phyloP scores from a whole-genome alignment of 129 eudicot genomes.

The Artemisia tridentata region DNA sequence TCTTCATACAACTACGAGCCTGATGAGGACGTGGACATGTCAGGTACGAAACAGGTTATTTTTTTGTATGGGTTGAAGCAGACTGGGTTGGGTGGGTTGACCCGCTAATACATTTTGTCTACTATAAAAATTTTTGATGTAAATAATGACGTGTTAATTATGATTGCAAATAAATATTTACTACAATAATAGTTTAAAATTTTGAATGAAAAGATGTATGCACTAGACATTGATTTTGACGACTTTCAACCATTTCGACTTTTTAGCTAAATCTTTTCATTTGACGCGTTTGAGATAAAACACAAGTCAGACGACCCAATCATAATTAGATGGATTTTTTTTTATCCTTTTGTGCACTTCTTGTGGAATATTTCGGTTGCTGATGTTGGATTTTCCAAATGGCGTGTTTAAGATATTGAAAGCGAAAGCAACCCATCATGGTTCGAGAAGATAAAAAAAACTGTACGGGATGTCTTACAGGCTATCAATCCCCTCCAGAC shows the following conservation, averaged over 20 bases:
- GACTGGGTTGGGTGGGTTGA: background rate
- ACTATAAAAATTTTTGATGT: no score
- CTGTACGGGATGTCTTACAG: slow-evolving; percentile 58
- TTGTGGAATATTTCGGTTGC: slow-evolving; percentile 21
- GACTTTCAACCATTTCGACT: no score
- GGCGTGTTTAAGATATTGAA: slow-evolving; percentile 43
- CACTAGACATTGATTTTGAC: no score
- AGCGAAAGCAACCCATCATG: slow-evolving; percentile 65
- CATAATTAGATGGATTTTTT: background rate
- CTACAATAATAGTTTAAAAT: background rate
- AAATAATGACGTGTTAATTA: no score
- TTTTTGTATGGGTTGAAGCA: background rate
- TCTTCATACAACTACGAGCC: slow-evolving; percentile 57
- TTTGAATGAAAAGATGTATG: no score
- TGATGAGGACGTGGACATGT: slow-evolving; percentile 59
- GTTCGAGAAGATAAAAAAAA: slow-evolving; percentile 74
- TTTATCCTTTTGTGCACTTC: slow-evolving; percentile 1
- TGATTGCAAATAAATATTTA: no score
- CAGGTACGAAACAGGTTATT: slow-evolving; percentile 45
- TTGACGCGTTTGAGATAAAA: no score
- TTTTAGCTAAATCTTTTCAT: no score
- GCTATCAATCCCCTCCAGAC: slow-evolving; percentile 72
- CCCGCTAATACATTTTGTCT: background rate
- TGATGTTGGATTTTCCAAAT: slow-evolving; percentile 26
- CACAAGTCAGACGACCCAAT: no score